A percentile compares a stretch with the other conserved stretches of the same genome.
Evolutionary conservation across 2,329 filamentous ascomycete genomes (phyloP).

Genomic region (Trichocomaceae sp.): DNA sequence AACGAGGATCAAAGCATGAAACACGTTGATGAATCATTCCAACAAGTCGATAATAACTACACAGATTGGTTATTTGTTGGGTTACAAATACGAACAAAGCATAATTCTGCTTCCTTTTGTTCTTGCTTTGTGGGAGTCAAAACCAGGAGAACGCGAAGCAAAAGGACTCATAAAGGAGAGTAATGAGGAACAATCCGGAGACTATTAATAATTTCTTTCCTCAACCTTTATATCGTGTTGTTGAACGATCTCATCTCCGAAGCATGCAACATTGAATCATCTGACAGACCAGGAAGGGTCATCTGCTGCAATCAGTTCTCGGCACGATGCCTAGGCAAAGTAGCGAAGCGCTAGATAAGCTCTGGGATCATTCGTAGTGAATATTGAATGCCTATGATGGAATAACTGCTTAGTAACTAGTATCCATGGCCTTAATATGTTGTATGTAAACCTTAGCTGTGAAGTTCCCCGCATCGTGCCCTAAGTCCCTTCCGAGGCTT

Average conservation of each 20-base stretch:
- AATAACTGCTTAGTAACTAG: too few relatives aligned
- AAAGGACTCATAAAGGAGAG: background rate
- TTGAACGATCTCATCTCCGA: background rate
- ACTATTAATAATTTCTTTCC: background rate
- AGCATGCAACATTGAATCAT: conserved; percentile 5
- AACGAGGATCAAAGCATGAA: too few relatives aligned
- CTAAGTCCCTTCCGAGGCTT: background rate
- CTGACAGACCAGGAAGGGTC: background rate
- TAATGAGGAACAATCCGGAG: background rate
- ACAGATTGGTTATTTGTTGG: background rate
- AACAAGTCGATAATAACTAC: too few relatives aligned
- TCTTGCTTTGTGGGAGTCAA: background rate
- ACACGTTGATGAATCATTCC: background rate
- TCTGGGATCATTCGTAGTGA: too few relatives aligned
- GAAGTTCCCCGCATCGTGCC: background rate
- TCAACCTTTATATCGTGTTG: background rate
- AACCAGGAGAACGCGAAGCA: background rate
- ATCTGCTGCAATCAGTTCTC: background rate
- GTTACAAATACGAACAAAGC: too few relatives aligned
- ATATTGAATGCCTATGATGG: too few relatives aligned
- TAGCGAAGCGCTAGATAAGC: too few relatives aligned
- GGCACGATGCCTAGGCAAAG: background rate
- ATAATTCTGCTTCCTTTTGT: too few relatives aligned
- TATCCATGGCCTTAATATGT: background rate
- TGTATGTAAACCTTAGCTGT: background rate